phyloP scores from a whole-genome alignment of 495 filamentous ascomycete species.

The Trichoderma erinaceum region DNA sequence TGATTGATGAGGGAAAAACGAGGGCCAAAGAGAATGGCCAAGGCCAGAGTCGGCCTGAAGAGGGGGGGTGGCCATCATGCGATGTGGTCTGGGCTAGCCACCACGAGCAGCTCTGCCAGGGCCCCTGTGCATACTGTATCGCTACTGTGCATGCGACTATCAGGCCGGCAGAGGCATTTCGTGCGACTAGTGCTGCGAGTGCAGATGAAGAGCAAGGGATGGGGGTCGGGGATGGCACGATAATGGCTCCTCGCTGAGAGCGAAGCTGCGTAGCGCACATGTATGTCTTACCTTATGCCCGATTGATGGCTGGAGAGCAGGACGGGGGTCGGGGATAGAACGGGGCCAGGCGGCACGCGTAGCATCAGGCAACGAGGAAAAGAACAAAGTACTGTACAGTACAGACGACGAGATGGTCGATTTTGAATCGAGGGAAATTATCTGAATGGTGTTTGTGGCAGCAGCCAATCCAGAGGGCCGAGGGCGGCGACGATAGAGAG shows the following conservation, averaged over 20 bases:
- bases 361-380: background rate
- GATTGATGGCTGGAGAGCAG: background rate
- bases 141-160: constrained; percentile 2
- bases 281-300: constrained; percentile 8
- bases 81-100: background rate
- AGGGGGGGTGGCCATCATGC: background rate
- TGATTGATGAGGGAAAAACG: constrained; percentile 7
- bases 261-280: background rate
- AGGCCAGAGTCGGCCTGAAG: background rate
- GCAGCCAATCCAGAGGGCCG: background rate
- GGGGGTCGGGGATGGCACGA: background rate
- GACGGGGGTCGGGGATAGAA: background rate
- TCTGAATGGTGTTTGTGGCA: background rate
- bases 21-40: background rate
- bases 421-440: background rate
- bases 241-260: constrained; percentile 6
- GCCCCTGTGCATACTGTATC: constrained; percentile 2
- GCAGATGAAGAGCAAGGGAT: background rate
- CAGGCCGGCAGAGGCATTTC: background rate
- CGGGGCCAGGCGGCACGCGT: background rate
- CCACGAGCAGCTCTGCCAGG: background rate
- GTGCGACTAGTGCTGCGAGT: background rate
- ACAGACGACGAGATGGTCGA: background rate
- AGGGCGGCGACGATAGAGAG: background rate
- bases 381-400: background rate